A percentile compares a stretch with the other conserved stretches of the same genome.
phyloP scores from a whole-genome alignment of 306 rosid genomes.

The Vigna angularis region DNA sequence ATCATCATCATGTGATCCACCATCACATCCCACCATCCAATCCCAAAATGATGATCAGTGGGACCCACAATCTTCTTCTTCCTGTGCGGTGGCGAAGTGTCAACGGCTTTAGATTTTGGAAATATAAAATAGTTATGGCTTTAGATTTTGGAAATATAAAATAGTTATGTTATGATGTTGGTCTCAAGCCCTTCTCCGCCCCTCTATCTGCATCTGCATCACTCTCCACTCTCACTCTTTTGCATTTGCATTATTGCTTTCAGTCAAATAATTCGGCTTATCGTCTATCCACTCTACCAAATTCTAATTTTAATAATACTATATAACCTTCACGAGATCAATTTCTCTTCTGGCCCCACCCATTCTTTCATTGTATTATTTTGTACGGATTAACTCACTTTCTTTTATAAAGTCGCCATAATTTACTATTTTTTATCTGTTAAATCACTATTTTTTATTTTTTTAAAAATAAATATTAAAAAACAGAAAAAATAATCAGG shows the following conservation, averaged over 20 bases:
- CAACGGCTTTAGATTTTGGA: slow-evolving; percentile 64
- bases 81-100: slow-evolving; percentile 50
- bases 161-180: slow-evolving; percentile 53
- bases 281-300: background rate
- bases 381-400: no score
- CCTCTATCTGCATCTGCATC: no score
- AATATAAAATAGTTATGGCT: slow-evolving; percentile 52
- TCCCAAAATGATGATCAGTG: slow-evolving; percentile 3
- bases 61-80: background rate
- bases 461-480: no score
- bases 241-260: background rate
- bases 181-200: slow-evolving; percentile 41
- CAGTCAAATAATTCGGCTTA: background rate
- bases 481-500: no score
- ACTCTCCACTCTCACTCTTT: no score
- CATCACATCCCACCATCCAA: no score
- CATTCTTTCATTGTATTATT: background rate
- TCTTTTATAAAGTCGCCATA: no score
- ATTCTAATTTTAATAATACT: background rate
- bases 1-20: background rate
- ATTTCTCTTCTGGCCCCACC: slow-evolving; percentile 10
- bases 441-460: no score
- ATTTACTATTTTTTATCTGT: no score
- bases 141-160: slow-evolving; percentile 46
- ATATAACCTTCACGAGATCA: slow-evolving; percentile 5